Conservation (phyloP, 2,329 filamentous ascomycete genomes). For the Stagonosporopsis chrysanthemi region DNA sequence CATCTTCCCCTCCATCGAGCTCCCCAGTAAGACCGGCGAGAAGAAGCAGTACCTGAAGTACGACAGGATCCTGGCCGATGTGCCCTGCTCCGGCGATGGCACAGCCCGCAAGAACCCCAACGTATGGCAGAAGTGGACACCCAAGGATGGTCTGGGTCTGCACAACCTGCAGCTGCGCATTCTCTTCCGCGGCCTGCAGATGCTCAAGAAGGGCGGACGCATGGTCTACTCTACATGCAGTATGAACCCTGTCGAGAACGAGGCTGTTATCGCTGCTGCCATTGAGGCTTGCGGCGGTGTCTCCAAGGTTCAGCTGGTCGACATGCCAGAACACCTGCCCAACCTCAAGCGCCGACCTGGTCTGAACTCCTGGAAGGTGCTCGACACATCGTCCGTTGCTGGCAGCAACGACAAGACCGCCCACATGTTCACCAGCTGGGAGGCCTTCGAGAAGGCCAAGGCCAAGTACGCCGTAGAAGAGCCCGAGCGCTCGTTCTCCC, state of each 20-base stretch:
- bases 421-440: constrained; percentile 80
- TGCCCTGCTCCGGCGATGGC: constrained; percentile 95
- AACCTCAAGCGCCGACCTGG: constrained; percentile 79
- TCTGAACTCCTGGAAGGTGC: constrained; percentile 84
- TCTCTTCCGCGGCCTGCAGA: constrained; percentile 87
- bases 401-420: constrained; percentile 71
- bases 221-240: constrained; percentile 99
- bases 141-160: constrained; percentile 84
- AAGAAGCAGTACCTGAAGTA: constrained; percentile 87
- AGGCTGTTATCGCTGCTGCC: constrained; percentile 86
- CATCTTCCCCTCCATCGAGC: constrained; percentile 88
- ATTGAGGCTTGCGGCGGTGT: constrained; percentile 88
- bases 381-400: constrained; percentile 56
- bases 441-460: constrained; percentile 76
- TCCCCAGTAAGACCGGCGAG: constrained; percentile 66
- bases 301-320: constrained; percentile 81
- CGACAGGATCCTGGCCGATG: constrained; percentile 93
- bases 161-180: constrained; percentile 89
- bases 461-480: constrained; percentile 64
- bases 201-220: constrained; percentile 92
- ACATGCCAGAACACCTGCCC: constrained; percentile 80
- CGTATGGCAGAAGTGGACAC: constrained; percentile 95
- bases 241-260: constrained; percentile 98
- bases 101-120: constrained; percentile 92
- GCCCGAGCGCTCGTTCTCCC: constrained; percentile 64